Base-by-base conservation (phyloP, 2,329 filamentous ascomycete genomes). In the Monosporascus sp. region DNA sequence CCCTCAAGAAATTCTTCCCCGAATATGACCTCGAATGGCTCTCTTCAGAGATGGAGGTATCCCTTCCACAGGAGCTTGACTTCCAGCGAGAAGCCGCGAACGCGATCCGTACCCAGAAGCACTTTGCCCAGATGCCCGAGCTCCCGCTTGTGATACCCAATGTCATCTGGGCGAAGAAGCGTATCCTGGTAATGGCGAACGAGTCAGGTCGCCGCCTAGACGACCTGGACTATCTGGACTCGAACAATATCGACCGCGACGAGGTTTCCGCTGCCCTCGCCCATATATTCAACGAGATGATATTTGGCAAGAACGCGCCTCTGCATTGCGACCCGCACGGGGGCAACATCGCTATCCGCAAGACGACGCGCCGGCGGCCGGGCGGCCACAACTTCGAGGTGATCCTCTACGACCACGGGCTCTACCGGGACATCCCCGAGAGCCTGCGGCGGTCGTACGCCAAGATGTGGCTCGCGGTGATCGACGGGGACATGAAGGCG, bases 201-300 rank as follows among this genome's bases (percentile, higher is more conserved):
- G 85, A 97, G 61, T 84, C 90, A 6, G 94, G 94, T 36, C 83
- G 84, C 61, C 86, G 94, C 20, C 87, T 91, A 2, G 94, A 99
- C 68, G 93, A 99, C 66, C 80, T 97, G 1, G 83, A 83, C 17
- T 97, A 89, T 66, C 77, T 99, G 3, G 94, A 97, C 69, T 75
- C 79, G 6, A 88, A 95, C 67, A 81, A 83, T 53, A 99, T 99
- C 66, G 90, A 96, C 70, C 85, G 94, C 20, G 94, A 97, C 66
- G 93, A 97, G 70, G 94, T 99, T 5, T 96, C 92, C 0, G 92
- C 93, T 1, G 88, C 91, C 0, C 77, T 99, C 4, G 88, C 94
- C 0, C 85, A 86, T 54, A 90, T 99, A 54, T 99, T 99, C 80
- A 99, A 99, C 75, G 92, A 97, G 69, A 99, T 99, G 94, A 97